Conservation (phyloP, 108 stramenopile species). For the Parmales sp. region DNA sequence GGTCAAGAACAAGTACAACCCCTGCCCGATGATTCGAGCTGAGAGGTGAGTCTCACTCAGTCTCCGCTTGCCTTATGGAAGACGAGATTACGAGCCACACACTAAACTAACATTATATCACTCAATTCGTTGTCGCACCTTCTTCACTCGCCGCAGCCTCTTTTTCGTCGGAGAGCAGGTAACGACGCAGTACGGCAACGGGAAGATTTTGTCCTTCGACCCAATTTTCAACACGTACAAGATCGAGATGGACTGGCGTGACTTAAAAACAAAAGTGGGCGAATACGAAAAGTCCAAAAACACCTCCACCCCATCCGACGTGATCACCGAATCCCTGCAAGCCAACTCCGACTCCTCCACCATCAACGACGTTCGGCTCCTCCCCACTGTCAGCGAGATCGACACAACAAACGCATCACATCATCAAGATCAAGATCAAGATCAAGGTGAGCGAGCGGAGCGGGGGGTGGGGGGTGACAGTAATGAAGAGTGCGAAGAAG, state of each 20-base stretch:
- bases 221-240: slow-evolving; percentile 61
- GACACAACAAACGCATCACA: slow-evolving; percentile 49
- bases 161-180: slow-evolving; percentile 65
- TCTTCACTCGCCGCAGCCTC: slow-evolving; percentile 35
- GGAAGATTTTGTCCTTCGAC: slow-evolving; percentile 52
- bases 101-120: no score
- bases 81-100: no score
- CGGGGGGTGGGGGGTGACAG: slow-evolving; percentile 48
- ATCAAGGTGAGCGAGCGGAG: slow-evolving; percentile 26
- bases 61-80: no score
- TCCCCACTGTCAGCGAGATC: background rate
- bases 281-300: background rate
- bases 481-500: slow-evolving; percentile 46
- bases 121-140: no score
- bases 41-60: no score
- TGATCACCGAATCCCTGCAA: background rate
- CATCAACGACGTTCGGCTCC: background rate
- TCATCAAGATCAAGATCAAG: slow-evolving; percentile 38
- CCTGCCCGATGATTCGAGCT: slow-evolving; percentile 49
- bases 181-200: slow-evolving; percentile 69
- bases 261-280: no score
- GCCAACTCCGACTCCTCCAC: background rate
- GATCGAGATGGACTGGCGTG: slow-evolving; percentile 76
- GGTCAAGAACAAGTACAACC: slow-evolving; percentile 25
- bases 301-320: background rate